These are phyloP conservation scores for Liriodendron chinense DNA, from an alignment of 164 flowering plant species.

Conservation along the genomic window DNA sequence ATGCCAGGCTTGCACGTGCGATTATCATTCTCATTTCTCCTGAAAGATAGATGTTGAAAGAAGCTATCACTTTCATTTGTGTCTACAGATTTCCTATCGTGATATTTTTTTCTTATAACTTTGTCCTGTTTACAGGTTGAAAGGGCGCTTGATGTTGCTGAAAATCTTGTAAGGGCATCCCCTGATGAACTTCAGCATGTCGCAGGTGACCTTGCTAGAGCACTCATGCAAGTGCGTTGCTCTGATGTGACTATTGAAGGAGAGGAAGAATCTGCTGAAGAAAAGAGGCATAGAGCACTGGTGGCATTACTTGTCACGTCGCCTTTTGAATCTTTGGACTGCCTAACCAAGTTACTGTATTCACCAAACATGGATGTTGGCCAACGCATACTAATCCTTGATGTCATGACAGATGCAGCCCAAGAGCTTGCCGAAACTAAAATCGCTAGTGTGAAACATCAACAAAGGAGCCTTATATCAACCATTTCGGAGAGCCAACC, in stretches of 20 bases:
- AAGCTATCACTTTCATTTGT: too few species aligned
- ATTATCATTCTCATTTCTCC: too few species aligned
- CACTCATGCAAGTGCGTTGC: slow-evolving; percentile 85
- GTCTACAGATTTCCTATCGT: not conserved
- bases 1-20: too few species aligned
- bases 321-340: slow-evolving; percentile 72
- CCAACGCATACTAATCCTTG: slow-evolving; percentile 88
- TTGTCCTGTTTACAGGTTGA: slow-evolving; percentile 60
- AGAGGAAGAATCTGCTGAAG: slow-evolving; percentile 93
- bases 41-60: too few species aligned
- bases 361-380: slow-evolving; percentile 89
- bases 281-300: slow-evolving; percentile 79
- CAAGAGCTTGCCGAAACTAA: slow-evolving; percentile 71
- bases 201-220: slow-evolving; percentile 72
- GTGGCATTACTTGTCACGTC: slow-evolving; percentile 66
- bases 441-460: slow-evolving; percentile 35
- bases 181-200: slow-evolving; percentile 84
- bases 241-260: slow-evolving; percentile 83
- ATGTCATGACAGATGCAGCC: slow-evolving; percentile 92
- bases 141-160: slow-evolving; percentile 86
- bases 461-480: slow-evolving; percentile 46
- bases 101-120: not conserved
- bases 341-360: slow-evolving; percentile 64
- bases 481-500: slow-evolving; percentile 60
- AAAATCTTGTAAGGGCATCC: slow-evolving; percentile 80